These are phyloP conservation scores for Pseudozyma flocculosa DNA, from an alignment of 1,284 basidiomycete species.

Conservation along the genomic window DNA sequence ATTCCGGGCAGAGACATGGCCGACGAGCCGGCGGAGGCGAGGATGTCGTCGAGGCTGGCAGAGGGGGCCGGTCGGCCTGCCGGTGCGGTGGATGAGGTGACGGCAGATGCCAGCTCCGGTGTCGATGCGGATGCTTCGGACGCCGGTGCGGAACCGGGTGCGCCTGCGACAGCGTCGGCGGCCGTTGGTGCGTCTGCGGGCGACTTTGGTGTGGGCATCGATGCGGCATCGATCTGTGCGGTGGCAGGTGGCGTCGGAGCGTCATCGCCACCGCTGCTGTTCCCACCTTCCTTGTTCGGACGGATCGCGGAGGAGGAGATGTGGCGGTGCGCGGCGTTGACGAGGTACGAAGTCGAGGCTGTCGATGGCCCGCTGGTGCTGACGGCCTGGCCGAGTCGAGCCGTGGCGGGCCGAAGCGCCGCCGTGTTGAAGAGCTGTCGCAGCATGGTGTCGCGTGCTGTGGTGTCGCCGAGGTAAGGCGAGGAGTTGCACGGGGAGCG, in stretches of 20 bases:
- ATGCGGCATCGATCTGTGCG: too few species aligned
- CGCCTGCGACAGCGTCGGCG: too few species aligned
- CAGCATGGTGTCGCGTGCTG: not conserved
- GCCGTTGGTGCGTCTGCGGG: too few species aligned
- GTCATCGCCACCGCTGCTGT: too few species aligned
- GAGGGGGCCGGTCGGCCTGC: constrained; percentile 11
- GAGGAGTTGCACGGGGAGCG: too few species aligned
- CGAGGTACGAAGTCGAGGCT: not conserved
- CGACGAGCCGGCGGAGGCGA: constrained; percentile 13
- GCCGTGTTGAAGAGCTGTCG: not conserved
- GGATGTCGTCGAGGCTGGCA: constrained; percentile 28
- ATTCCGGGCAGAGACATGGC: constrained; percentile 12
- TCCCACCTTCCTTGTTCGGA: not conserved
- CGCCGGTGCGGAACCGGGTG: not conserved
- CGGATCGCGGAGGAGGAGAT: not conserved
- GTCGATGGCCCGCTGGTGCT: not conserved
- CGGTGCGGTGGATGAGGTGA: not conserved
- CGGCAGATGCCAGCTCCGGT: not conserved
- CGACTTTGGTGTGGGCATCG: too few species aligned
- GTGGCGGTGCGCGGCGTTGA: not conserved
- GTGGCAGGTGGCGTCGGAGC: too few species aligned
- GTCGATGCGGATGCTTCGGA: not conserved
- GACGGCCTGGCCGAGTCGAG: not conserved
- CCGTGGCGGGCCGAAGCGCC: not conserved
- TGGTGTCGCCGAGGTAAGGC: too few species aligned